Evolutionary conservation across 768 basidiomycete genomes (phyloP), one percentile per base, ranked within the genome.

Genomic region (Pholiota microspora): DNA sequence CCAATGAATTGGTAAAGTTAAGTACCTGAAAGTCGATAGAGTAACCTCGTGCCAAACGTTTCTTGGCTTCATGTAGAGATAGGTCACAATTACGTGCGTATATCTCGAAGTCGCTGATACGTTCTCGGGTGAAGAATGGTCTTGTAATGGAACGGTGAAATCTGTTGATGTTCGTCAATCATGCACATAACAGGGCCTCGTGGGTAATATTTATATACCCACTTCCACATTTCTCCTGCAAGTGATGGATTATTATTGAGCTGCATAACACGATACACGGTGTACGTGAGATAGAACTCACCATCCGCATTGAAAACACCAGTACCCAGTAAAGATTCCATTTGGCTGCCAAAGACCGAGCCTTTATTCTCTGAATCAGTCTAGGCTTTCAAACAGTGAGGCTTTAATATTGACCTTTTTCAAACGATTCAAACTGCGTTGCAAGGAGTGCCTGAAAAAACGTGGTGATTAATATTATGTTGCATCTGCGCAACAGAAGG

Each of bases 111-210:
- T 85, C 77, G 48, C 76, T 78, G 40, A 85, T 78, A 53, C 76
- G 70, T 18, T 86, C 85, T 31, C 74, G 76, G 56, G 65, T 78
- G 70, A 88, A 88, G 71, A 88, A 88, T 0, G 86, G 86, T 1
- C 87, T 80, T 0, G 85, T 82, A 74, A 88, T 83, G 2, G 77
- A 65, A 7, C 86, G 80, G 61, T 88, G 85, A 57, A 85, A 78
- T 60, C 85, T 63, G 48, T 10, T 18, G 32, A 28, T 18, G 40
- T 18, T 35, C 9, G 28, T 28, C 9, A 46, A n/a, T 28, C 23
- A 7, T 24, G 10, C 16, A 42, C 23, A 4, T 31, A 27, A 21
- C n/a, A 23, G 16, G 3, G 28, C 12, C 16, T 32, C n/a, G n/a
- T n/a, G n/a, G 32, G 13, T 7, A 55, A 28, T 9, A 32, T 27